Evolutionary conservation across 495 filamentous ascomycete species (phyloP).

Genomic region (Podospora pseudoanserina): DNA sequence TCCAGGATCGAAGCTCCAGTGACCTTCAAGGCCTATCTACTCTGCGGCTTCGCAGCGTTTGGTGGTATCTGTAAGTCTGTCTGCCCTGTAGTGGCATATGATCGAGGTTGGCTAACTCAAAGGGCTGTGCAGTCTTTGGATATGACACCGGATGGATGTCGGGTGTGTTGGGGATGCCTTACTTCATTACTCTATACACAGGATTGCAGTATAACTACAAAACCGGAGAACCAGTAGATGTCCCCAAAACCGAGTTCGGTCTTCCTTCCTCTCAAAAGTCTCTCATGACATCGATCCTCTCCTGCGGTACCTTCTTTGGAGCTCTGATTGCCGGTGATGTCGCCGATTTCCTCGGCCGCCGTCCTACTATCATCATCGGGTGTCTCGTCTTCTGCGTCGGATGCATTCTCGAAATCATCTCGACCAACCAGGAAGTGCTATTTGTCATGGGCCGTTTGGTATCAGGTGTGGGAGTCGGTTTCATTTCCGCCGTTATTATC

Average conservation of each 20-base stretch:
- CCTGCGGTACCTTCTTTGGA: constrained; percentile 72
- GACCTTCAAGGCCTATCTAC: constrained; percentile 60
- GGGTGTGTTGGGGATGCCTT: constrained; percentile 54
- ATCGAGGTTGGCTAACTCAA: background rate
- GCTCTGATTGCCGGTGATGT: constrained; percentile 65
- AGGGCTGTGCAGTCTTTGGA: constrained; percentile 47
- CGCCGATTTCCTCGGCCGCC: constrained; percentile 65
- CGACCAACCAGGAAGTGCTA: constrained; percentile 35
- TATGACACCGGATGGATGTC: constrained; percentile 65
- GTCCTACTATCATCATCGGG: constrained; percentile 61
- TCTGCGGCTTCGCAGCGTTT: constrained; percentile 64
- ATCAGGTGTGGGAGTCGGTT: constrained; percentile 68
- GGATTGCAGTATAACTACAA: constrained; percentile 58
- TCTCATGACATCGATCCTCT: constrained; percentile 70
- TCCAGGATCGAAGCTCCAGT: constrained; percentile 61
- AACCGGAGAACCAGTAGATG: constrained; percentile 38
- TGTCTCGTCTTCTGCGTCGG: constrained; percentile 62
- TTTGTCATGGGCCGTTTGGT: constrained; percentile 66
- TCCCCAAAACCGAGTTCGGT: constrained; percentile 27
- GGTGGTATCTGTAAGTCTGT: constrained; percentile 52
- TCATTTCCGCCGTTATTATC: constrained; percentile 68
- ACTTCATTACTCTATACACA: constrained; percentile 58
- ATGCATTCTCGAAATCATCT: constrained; percentile 56
- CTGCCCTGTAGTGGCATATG: background rate
- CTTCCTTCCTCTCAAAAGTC: constrained; percentile 48